A percentile compares a stretch with the other conserved stretches of the same genome.
phyloP scores from a whole-genome alignment of 768 basidiomycete genomes.

The Kwoniella mangroviensis region DNA sequence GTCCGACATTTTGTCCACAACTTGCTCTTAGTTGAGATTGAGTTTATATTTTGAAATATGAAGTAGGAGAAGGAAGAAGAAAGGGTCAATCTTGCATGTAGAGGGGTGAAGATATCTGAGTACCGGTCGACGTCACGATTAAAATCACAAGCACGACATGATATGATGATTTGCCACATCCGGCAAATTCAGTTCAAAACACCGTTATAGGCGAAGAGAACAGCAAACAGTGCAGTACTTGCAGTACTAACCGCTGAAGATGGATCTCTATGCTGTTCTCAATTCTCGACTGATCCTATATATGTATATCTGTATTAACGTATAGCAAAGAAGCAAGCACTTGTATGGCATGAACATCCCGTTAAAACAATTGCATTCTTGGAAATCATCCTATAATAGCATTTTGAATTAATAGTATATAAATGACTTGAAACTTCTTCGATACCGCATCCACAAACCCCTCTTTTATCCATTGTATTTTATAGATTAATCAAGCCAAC shows the following conservation, averaged over 20 bases:
- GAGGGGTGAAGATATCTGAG: neutral
- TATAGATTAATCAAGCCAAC: neutral
- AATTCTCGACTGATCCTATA: too few species aligned
- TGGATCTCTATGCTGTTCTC: too few species aligned
- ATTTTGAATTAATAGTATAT: neutral
- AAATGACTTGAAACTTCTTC: conserved; percentile 1
- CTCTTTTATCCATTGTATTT: conserved; percentile 2
- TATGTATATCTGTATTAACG: too few species aligned
- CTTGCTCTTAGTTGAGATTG: neutral
- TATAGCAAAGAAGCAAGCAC: too few species aligned
- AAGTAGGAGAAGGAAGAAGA: conserved; percentile 4
- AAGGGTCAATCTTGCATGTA: neutral
- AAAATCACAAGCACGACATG: neutral
- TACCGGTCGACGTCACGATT: conserved; percentile 4
- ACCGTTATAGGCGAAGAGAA: neutral
- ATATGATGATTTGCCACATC: conserved; percentile 3
- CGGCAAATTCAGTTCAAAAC: neutral
- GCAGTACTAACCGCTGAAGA: too few species aligned
- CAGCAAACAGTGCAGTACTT: too few species aligned
- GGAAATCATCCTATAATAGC: conserved; percentile 9
- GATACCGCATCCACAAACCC: neutral
- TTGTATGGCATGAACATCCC: too few species aligned
- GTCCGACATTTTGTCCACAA: conserved; percentile 35
- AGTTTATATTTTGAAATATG: neutral
- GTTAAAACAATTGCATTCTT: conserved; percentile 4